Conservation (phyloP, 192 early-diverging fungal genomes). For the Funneliformis mosseae region DNA sequence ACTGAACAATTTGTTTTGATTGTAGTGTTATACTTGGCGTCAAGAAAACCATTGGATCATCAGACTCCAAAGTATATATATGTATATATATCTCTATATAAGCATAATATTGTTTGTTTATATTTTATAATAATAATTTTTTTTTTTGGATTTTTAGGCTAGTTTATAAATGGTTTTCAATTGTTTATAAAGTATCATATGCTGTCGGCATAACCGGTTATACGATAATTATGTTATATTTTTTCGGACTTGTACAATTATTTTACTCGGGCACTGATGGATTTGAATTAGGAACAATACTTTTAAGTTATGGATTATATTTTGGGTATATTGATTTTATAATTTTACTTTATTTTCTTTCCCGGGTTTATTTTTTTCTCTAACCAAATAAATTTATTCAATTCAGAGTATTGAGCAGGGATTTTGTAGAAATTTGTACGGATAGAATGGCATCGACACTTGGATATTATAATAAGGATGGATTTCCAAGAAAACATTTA, state of each 20-base stretch:
- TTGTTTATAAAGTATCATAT: slow-evolving; percentile 62
- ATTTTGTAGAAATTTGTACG: slow-evolving; percentile 65
- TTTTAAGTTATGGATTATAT: slow-evolving; percentile 60
- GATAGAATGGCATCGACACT: slow-evolving; percentile 65
- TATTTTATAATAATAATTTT: not conserved
- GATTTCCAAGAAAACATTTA: slow-evolving; percentile 58
- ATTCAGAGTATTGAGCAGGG: slow-evolving; percentile 56
- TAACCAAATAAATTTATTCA: not conserved
- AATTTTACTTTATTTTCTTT: not conserved
- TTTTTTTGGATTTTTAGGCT: slow-evolving; percentile 39
- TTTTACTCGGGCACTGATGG: slow-evolving; percentile 46
- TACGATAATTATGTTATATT: slow-evolving; percentile 51
- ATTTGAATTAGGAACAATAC: slow-evolving; percentile 48
- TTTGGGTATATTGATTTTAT: slow-evolving; percentile 54
- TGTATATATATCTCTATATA: not conserved
- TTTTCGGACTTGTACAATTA: slow-evolving; percentile 53
- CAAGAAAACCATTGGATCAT: slow-evolving; percentile 61
- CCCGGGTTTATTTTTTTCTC: not conserved
- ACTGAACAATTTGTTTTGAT: slow-evolving; percentile 35
- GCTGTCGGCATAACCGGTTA: slow-evolving; percentile 59
- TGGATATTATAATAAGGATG: slow-evolving; percentile 65
- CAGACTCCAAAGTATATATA: slow-evolving; percentile 52
- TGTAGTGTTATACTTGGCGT: slow-evolving; percentile 55
- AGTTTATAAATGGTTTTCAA: slow-evolving; percentile 64
- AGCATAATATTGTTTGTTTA: not conserved